A percentile compares a stretch with the other conserved stretches of the same genome.
Evolutionary conservation across 345 rosid species (phyloP).

Genomic region (Turnera subulata): DNA sequence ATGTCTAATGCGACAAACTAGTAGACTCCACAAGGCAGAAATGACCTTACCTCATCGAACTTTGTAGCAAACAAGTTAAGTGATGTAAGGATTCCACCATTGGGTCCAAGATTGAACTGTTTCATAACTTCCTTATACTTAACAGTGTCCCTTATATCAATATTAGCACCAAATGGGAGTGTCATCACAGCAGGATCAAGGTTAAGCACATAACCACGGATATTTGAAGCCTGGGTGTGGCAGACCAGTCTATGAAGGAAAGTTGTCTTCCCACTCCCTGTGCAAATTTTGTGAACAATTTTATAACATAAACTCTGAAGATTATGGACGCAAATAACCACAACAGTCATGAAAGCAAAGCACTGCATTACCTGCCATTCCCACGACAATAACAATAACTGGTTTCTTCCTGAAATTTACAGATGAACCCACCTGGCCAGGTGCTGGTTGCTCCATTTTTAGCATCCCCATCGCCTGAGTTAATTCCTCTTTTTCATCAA

Average conservation of each 20-base stretch:
- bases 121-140: conserved; percentile 82
- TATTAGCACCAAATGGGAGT: conserved; percentile 73
- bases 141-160: conserved; percentile 80
- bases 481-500: conserved; percentile 45
- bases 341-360: neutral
- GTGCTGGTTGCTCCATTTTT: conserved; percentile 27
- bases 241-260: conserved; percentile 69
- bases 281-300: conserved; percentile 7
- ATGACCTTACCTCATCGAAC: conserved; percentile 58
- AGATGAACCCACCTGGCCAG: conserved; percentile 37
- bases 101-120: conserved; percentile 76
- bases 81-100: conserved; percentile 76
- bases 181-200: conserved; percentile 88
- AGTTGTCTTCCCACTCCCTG: conserved; percentile 83
- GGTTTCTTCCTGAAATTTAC: conserved; percentile 63
- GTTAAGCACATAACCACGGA: conserved; percentile 68
- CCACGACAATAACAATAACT: conserved; percentile 60
- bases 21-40: neutral
- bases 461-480: conserved; percentile 54
- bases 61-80: conserved; percentile 80
- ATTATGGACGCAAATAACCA: neutral
- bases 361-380: conserved; percentile 64
- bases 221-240: conserved; percentile 59
- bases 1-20: neutral
- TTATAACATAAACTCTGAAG: neutral